Evolutionary conservation across 768 basidiomycete species (phyloP), one percentile per base, ranked within the genome.

Genomic region (Dentipellis sp.): DNA sequence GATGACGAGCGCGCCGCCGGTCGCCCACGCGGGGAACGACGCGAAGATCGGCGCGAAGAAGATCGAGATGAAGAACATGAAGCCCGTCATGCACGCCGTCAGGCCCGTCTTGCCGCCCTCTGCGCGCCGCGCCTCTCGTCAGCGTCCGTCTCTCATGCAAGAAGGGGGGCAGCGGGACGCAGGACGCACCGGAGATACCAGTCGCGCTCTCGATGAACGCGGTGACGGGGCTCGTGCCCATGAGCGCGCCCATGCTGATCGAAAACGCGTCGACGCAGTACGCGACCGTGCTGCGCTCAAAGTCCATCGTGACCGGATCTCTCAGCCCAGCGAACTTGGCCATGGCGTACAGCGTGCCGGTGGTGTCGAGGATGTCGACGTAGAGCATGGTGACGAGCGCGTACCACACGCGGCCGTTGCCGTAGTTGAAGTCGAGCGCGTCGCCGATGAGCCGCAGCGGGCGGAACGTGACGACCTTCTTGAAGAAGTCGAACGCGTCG

Each of bases 21-120:
- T 94, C 4, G 91, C 90, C 88, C 89, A 93, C 0, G 84, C 63
- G 0, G 91, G 91, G 52, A 94, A 90, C 10, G 86, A 89, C 10
- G 89, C 88, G 61, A 94, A 91, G 63, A 94, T 84, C 6, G 91
- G 91, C 16, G 91, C 80, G 64, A 94, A 94, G 77, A 94, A 94
- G 54, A 94, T 75, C 2, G 81, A 88, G 48, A 94, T 69, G 66
- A 92, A 86, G 78, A 94, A 93, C 61, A 81, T 79, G 46, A 90
- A 64, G 7, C 86, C 86, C 3, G 80, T 82, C 12, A 78, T 75
- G 55, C 92, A 77, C 3, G 86, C 91, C 0, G 91, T 86, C 52
- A 94, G 70, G 23, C 91, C 91, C 0, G 91, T 94, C 74, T 86
- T 88, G 38, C 91, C 91, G 36, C 91, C 91, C 80, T 94, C 91